Percentiles rank a stretch among this genome's conserved stretches.
Conservation (phyloP, 495 filamentous ascomycete species). For the Lophium mytilinum region DNA sequence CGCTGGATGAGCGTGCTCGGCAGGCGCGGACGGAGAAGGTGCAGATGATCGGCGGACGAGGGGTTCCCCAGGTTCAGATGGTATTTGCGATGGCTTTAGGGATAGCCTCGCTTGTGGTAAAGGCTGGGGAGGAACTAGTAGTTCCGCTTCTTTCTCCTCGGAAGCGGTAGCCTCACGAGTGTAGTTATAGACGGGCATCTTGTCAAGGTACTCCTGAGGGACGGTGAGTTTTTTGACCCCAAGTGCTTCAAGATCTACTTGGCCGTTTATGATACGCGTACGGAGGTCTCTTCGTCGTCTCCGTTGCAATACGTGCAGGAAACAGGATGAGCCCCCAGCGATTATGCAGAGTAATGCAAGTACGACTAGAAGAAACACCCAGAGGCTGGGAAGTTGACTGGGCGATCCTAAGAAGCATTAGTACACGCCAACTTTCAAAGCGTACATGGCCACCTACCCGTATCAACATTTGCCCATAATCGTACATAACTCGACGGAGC, state of each 20-base stretch:
- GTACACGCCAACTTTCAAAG: not conserved
- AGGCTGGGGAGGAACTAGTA: not conserved
- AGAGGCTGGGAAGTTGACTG: slow-evolving; percentile 55
- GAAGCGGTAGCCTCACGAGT: not conserved
- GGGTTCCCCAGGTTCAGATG: slow-evolving; percentile 24
- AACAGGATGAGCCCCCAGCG: slow-evolving; percentile 52
- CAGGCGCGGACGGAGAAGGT: slow-evolving; percentile 13
- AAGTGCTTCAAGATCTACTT: slow-evolving; percentile 71
- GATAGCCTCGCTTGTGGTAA: slow-evolving; percentile 14
- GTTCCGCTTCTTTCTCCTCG: not conserved
- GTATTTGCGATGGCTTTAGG: slow-evolving; percentile 9
- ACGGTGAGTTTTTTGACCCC: slow-evolving; percentile 70
- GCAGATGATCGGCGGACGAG: slow-evolving; percentile 24
- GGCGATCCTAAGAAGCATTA: slow-evolving; percentile 29
- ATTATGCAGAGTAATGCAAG: slow-evolving; percentile 63
- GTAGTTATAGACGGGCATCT: slow-evolving; percentile 70
- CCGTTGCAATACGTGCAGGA: slow-evolving; percentile 68
- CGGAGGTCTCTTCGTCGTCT: slow-evolving; percentile 55
- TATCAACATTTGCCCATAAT: slow-evolving; percentile 56
- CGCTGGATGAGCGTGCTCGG: slow-evolving; percentile 6
- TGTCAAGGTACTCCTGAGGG: slow-evolving; percentile 56
- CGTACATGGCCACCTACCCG: slow-evolving; percentile 39
- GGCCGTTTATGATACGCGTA: slow-evolving; percentile 60
- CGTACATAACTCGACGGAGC: slow-evolving; percentile 40
- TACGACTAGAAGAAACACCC: slow-evolving; percentile 77